These are phyloP conservation scores for Trichoderma atrobrunneum DNA, from an alignment of 2,329 filamentous ascomycete species.

Conservation along the genomic window DNA sequence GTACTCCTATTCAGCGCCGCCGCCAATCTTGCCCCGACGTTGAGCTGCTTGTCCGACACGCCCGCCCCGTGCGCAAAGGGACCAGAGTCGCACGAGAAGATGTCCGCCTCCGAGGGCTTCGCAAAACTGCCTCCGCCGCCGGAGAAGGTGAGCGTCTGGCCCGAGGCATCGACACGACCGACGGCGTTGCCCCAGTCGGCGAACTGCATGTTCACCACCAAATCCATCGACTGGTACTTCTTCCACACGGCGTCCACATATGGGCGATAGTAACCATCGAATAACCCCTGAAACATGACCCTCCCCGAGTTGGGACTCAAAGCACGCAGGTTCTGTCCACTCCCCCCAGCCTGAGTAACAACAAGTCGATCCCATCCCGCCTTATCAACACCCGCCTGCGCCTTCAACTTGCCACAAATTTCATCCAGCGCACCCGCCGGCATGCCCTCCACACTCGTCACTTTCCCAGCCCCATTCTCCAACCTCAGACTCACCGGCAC, in stretches of 20 bases:
- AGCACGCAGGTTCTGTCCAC: constrained; percentile 43
- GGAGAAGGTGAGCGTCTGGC: constrained; percentile 39
- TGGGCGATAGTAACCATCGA: constrained; percentile 48
- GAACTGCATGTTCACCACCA: constrained; percentile 54
- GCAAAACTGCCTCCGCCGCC: constrained; percentile 43
- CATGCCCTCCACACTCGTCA: constrained; percentile 50
- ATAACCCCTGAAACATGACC: constrained; percentile 43
- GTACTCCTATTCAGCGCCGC: constrained; percentile 75
- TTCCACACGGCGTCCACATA: constrained; percentile 54
- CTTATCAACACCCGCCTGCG: constrained; percentile 46
- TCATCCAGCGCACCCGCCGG: constrained; percentile 44
- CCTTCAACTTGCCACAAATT: constrained; percentile 44
- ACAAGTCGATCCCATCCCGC: constrained; percentile 50
- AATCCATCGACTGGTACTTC: constrained; percentile 43
- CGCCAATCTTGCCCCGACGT: constrained; percentile 69
- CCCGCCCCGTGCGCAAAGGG: constrained; percentile 50
- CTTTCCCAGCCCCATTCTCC: constrained; percentile 42
- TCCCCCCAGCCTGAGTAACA: constrained; percentile 37
- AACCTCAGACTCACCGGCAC: constrained; percentile 60
- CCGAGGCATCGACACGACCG: constrained; percentile 40
- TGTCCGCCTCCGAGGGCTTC: constrained; percentile 47
- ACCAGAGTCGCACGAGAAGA: constrained; percentile 54
- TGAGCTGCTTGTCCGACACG: constrained; percentile 49
- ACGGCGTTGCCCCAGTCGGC: constrained; percentile 46
- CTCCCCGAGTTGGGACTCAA: constrained; percentile 53